phyloP scores from a whole-genome alignment of 2,329 filamentous ascomycete species.

The Penicillium sp. region DNA sequence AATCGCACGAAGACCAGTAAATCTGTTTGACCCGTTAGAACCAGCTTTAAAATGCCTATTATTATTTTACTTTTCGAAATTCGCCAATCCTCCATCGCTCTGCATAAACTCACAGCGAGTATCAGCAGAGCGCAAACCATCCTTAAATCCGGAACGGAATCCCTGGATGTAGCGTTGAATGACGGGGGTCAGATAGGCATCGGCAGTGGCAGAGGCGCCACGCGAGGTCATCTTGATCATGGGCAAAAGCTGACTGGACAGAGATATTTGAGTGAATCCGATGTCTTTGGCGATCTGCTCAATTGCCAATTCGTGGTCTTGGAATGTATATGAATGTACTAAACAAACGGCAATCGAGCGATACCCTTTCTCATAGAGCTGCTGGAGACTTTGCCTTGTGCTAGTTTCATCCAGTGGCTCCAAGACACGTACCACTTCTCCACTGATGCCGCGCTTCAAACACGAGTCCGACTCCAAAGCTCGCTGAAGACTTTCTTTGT shows the following conservation, averaged over 20 bases:
- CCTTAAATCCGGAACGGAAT: conserved; percentile 78
- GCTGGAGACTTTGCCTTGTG: conserved; percentile 57
- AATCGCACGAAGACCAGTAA: conserved; percentile 79
- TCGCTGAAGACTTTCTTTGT: conserved; percentile 10
- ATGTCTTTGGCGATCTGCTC: conserved; percentile 71
- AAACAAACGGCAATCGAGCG: conserved; percentile 46
- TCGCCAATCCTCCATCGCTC: conserved; percentile 67
- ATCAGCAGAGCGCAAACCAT: conserved; percentile 65
- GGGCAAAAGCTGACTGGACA: conserved; percentile 62
- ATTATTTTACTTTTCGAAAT: conserved; percentile 9
- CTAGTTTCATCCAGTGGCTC: conserved; percentile 56
- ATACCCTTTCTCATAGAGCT: conserved; percentile 39
- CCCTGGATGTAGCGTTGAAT: conserved; percentile 70
- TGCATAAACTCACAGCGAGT: conserved; percentile 86
- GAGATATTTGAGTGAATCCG: conserved; percentile 67
- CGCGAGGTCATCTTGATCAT: conserved; percentile 76
- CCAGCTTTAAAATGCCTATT: too few species aligned
- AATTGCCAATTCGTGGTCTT: conserved; percentile 74
- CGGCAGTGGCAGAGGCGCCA: conserved; percentile 70
- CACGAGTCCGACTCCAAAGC: conserved; percentile 1
- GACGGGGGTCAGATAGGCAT: conserved; percentile 71
- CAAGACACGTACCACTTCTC: conserved; percentile 66
- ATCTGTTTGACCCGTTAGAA: conserved; percentile 42
- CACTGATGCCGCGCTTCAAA: conserved; percentile 50
- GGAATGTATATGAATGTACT: conserved; percentile 84